Conservation (phyloP, 2,329 filamentous ascomycete genomes). For the Ascocoryne sarcoides region DNA sequence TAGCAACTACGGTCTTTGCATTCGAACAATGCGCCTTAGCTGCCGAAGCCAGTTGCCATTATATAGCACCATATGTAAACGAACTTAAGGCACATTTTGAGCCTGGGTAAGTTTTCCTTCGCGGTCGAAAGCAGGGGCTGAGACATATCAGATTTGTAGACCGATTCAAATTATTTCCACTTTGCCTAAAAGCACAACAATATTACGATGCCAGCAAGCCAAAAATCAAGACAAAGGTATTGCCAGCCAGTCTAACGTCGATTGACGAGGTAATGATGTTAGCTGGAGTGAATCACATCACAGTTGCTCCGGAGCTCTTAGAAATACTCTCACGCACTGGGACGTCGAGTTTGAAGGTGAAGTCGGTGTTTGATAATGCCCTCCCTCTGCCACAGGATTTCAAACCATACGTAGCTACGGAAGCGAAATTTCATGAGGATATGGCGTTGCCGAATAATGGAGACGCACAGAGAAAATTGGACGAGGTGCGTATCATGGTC, state of each 20-base stretch:
- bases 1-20: constrained; percentile 56
- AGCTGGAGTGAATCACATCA: constrained; percentile 50
- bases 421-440: constrained; percentile 28
- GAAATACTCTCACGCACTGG: constrained; percentile 9
- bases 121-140: neutral
- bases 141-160: constrained; percentile 38
- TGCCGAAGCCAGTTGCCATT: constrained; percentile 47
- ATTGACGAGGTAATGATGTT: constrained; percentile 49
- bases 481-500: constrained; percentile 26
- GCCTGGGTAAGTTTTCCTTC: constrained; percentile 29
- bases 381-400: neutral
- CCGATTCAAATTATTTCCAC: constrained; percentile 31
- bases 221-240: constrained; percentile 39
- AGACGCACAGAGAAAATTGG: constrained; percentile 41
- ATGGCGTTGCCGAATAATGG: constrained; percentile 41
- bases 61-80: constrained; percentile 59
- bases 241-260: constrained; percentile 49
- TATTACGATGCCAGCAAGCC: constrained; percentile 40
- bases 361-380: constrained; percentile 21
- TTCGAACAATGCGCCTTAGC: constrained; percentile 52
- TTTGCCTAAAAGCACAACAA: constrained; percentile 41
- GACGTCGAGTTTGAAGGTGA: constrained; percentile 4
- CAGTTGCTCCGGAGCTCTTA: constrained; percentile 46
- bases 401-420: neutral
- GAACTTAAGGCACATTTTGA: constrained; percentile 56